Conservation (phyloP, 2,329 filamentous ascomycete genomes). For the Botrytis cinerea region DNA sequence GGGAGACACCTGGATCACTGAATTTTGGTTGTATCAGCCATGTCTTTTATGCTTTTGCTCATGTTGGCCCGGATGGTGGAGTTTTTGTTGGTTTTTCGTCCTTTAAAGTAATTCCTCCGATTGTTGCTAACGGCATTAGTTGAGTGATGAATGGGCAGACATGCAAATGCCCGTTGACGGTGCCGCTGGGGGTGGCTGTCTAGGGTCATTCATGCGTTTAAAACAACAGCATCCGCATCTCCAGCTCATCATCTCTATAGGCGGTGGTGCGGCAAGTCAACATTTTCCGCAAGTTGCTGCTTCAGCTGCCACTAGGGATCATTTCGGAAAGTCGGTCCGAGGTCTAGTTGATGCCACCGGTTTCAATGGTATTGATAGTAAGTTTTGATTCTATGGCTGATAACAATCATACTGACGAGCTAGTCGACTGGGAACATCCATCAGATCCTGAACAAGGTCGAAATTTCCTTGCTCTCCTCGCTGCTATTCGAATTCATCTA, state of each 20-base stretch:
- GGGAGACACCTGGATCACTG: constrained; percentile 71
- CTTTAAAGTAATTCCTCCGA: background rate
- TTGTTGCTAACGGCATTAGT: constrained; percentile 48
- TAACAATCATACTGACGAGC: constrained; percentile 5
- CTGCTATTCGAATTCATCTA: constrained; percentile 65
- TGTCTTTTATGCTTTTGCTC: constrained; percentile 82
- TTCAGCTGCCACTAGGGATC: constrained; percentile 60
- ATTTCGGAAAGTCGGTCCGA: constrained; percentile 68
- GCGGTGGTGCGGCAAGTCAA: constrained; percentile 65
- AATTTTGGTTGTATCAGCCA: constrained; percentile 77
- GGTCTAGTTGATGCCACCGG: constrained; percentile 70
- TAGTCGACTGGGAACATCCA: constrained; percentile 83
- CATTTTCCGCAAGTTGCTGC: constrained; percentile 69
- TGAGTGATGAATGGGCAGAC: constrained; percentile 80
- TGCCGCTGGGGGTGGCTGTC: constrained; percentile 58
- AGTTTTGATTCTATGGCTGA: constrained; percentile 36
- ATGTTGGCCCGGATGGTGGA: constrained; percentile 68
- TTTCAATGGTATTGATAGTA: constrained; percentile 77
- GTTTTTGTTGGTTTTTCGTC: constrained; percentile 64
- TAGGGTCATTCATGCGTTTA: constrained; percentile 72
- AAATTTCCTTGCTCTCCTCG: constrained; percentile 70
- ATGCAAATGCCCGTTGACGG: constrained; percentile 71
- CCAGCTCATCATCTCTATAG: constrained; percentile 75
- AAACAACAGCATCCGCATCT: constrained; percentile 71
- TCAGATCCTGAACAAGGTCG: constrained; percentile 64